Conservation (phyloP, 2,329 filamentous ascomycete species). For the Neofusicoccum umdonicola region DNA sequence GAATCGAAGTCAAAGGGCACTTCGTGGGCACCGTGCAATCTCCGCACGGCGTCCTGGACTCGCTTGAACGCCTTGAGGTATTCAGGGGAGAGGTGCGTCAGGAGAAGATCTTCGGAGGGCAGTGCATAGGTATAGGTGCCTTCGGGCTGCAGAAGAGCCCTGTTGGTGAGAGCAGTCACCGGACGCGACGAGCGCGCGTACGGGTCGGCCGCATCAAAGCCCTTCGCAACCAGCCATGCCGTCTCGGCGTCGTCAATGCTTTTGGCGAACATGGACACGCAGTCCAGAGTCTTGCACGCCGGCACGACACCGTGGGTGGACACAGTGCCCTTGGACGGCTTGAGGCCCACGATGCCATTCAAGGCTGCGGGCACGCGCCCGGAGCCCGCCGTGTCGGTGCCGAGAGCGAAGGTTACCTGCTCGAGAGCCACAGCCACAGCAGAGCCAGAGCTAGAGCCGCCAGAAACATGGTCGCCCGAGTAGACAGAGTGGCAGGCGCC, state of each 20-base stretch:
- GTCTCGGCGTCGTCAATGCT: constrained; percentile 42
- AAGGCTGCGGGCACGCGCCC: constrained; percentile 47
- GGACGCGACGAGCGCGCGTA: background rate
- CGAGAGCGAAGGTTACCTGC: constrained; percentile 52
- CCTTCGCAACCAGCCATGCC: background rate
- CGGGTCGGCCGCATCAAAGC: background rate
- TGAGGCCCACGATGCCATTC: constrained; percentile 50
- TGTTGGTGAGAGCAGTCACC: background rate
- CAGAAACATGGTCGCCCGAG: constrained; percentile 48
- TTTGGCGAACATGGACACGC: constrained; percentile 51
- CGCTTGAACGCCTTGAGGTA: background rate
- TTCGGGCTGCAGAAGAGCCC: background rate
- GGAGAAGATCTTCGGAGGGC: background rate
- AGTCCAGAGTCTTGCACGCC: constrained; percentile 54
- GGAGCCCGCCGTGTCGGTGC: constrained; percentile 51
- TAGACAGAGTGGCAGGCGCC: constrained; percentile 56
- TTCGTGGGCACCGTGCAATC: background rate
- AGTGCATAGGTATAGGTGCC: background rate
- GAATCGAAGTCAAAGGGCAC: background rate
- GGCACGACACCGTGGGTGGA: constrained; percentile 47
- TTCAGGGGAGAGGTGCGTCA: background rate
- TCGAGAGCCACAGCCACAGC: constrained; percentile 50
- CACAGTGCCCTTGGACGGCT: constrained; percentile 49
- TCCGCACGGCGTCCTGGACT: background rate
- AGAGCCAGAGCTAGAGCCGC: constrained; percentile 54